Evolutionary conservation across 2,329 filamentous ascomycete genomes (phyloP), one percentile per base, ranked within the genome.

Genomic region (Epichloe sibirici): DNA sequence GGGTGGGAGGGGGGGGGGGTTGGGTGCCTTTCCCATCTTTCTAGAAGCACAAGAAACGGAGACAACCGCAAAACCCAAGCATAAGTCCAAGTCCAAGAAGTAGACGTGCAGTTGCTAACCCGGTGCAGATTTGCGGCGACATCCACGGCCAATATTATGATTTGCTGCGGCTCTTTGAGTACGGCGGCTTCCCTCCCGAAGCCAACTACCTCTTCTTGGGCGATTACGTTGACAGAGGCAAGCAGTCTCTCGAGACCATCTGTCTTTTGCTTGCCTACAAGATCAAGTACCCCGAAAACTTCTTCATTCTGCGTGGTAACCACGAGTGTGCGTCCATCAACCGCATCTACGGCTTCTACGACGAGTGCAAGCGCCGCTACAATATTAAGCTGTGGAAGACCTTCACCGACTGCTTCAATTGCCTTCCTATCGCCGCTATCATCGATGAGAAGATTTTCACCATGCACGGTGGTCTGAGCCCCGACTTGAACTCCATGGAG

Each of bases 361-460:
- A 98, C 67, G 91, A 98, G 74, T 98, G 91, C 84, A 98, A 98
- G 79, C 86, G 93, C 67, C 82, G 91, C 62, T 97, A 95, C 77
- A 98, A 97, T 74, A 95, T 97, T 77, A 97, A 97, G 81, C 80
- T 97, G 56, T 97, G 91, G 91, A 98, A 98, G 81, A 97, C 91
- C 1, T 97, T 98, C 69, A 96, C 90, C 58, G 91, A 98, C 71
- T 96, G 90, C 79, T 98, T 98, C 82, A 98, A 98, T 79, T 96
- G 90, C 74, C 74, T 97, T 66, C 91, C 91, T 47, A 97, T 98
- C 70, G 93, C 91, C 54, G 91, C 93, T 61, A 98, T 98, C 73
- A 96, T 98, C 63, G 91, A 95, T 66, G 93, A 96, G 78, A 98
- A 97, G 85, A 98, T 98, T 68, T 97, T 98, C 77, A 96, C 90